These are phyloP conservation scores for Colletotrichum melonis DNA, from an alignment of 2,329 filamentous ascomycete genomes.

Conservation along the genomic window DNA sequence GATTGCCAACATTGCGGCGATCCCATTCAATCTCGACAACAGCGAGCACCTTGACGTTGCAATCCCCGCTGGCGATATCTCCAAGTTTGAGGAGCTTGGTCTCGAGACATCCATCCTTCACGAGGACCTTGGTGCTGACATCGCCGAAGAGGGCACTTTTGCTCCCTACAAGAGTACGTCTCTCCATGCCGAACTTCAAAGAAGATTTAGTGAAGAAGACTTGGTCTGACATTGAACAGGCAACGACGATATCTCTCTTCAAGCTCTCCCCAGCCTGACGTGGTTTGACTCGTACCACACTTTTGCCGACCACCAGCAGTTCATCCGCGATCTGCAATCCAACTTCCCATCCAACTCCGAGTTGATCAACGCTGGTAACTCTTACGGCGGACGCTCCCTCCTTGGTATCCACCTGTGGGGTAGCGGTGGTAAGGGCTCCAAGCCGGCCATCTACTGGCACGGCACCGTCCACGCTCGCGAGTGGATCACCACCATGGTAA, in stretches of 20 bases:
- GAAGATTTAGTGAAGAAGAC: fast-evolving
- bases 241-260: slow-evolving; percentile 2
- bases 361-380: slow-evolving; percentile 61
- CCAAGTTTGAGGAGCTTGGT: slow-evolving; percentile 40
- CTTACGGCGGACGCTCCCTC: slow-evolving; percentile 63
- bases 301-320: slow-evolving; percentile 62
- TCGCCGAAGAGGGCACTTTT: slow-evolving; percentile 38
- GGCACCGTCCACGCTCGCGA: slow-evolving; percentile 70
- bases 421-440: slow-evolving; percentile 52
- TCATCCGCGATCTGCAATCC: slow-evolving; percentile 56
- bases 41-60: slow-evolving; percentile 40
- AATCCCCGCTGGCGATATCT: slow-evolving; percentile 39
- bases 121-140: slow-evolving; percentile 39
- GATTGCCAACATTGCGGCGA: slow-evolving; percentile 41
- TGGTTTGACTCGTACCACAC: slow-evolving; percentile 67
- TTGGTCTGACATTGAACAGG: slow-evolving; percentile 2
- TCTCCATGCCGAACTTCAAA: neutral
- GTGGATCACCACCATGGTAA: slow-evolving; percentile 67
- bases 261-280: slow-evolving; percentile 42
- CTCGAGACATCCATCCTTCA: slow-evolving; percentile 38
- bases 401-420: slow-evolving; percentile 71
- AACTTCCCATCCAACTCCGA: slow-evolving; percentile 57
- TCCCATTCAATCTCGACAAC: slow-evolving; percentile 34
- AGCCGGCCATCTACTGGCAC: slow-evolving; percentile 67
- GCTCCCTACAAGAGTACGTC: slow-evolving; percentile 28